Evolutionary conservation across 208 protist species (phyloP), one percentile per base, ranked within the genome.

Genomic region (Wallacemonas sp.): DNA sequence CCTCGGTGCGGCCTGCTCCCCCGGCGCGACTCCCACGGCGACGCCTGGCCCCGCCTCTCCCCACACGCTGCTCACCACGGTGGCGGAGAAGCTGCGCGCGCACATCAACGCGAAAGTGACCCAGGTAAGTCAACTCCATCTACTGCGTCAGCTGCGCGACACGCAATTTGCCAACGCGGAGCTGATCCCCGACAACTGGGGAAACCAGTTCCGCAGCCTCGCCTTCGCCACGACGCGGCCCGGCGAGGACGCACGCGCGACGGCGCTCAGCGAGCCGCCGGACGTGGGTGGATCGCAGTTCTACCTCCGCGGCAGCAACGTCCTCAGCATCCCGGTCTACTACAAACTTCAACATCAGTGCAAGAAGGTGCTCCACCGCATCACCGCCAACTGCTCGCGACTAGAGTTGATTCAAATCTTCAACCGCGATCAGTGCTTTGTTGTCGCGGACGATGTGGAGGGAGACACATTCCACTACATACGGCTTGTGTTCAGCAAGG

Each of bases 261-360:
- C 64, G 21, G 33, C 69, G 57, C 27, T 57, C 32, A 12, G 54
- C 21, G 24, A 9, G 62, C 26, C 53, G 53, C 50, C 12, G 19
- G 55, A 46, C 63, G 17, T 15, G 45, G 29, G 58, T 6, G 27
- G 69, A 29, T 37, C 72, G 13, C 48, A 53, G 2, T 92, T 92
- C 61, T 82, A 89, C 50, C 67, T 90, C 33, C 74, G 62, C 1
- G 90, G 90, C 12, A 63, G 46, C 32, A 87, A 80, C 29, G 78
- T 90, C 32, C 68, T 92, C 13, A 76, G 85, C 54, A 87, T 96
- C 45, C 90, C 90, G 0, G 79, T 96, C 27, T 93, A 96, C 76
- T 92, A 92, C 77, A 96, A 93, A 65, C 66, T 96, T 46, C 90
- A 96, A 73, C 85, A 96, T 63, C 85, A 96, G 59, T 91, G 87